Percentiles rank a stretch among this genome's conserved stretches.
phyloP scores from a whole-genome alignment of 495 filamentous ascomycete species.

The Neohortaea acidophila region DNA sequence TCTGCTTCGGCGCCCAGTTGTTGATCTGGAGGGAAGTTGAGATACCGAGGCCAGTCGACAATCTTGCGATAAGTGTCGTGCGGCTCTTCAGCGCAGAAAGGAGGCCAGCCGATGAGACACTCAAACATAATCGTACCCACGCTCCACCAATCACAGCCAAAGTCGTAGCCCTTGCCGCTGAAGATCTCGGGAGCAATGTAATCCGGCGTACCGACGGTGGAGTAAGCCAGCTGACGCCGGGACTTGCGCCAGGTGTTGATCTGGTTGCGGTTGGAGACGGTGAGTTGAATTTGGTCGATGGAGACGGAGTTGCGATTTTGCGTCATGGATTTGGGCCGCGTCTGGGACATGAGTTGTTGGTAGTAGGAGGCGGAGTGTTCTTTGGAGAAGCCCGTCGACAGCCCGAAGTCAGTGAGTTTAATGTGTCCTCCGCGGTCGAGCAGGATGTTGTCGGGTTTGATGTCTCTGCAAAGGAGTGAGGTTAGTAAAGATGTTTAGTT shows the following conservation, averaged over 20 bases:
- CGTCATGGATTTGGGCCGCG: slow-evolving; percentile 48
- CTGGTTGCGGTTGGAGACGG: slow-evolving; percentile 87
- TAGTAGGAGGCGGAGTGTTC: slow-evolving; percentile 97
- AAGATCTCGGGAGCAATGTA: slow-evolving; percentile 99
- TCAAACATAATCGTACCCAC: slow-evolving; percentile 99
- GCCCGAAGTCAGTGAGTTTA: slow-evolving; percentile 95
- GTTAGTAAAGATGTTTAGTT: no score
- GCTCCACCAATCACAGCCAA: slow-evolving; percentile 98
- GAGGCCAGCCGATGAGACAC: slow-evolving; percentile 95
- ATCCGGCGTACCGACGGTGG: slow-evolving; percentile 93
- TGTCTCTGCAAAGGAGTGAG: slow-evolving; percentile 70
- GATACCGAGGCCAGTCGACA: slow-evolving; percentile 86
- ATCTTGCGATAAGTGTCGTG: slow-evolving; percentile 99
- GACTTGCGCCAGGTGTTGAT: slow-evolving; percentile 99
- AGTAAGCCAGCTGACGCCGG: slow-evolving; percentile 87
- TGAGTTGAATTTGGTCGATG: slow-evolving; percentile 94
- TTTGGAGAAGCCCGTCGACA: slow-evolving; percentile 95
- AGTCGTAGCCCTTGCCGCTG: slow-evolving; percentile 84
- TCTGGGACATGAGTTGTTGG: slow-evolving; percentile 67
- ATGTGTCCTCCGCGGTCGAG: slow-evolving; percentile 91
- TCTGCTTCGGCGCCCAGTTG: slow-evolving; percentile 76
- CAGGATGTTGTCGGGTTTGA: slow-evolving; percentile 97
- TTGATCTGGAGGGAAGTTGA: slow-evolving; percentile 95
- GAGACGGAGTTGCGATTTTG: slow-evolving; percentile 81
- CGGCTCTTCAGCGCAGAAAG: slow-evolving; percentile 94